phyloP scores from a whole-genome alignment of 2,329 filamentous ascomycete species.

The Colletotrichum endophyticum region DNA sequence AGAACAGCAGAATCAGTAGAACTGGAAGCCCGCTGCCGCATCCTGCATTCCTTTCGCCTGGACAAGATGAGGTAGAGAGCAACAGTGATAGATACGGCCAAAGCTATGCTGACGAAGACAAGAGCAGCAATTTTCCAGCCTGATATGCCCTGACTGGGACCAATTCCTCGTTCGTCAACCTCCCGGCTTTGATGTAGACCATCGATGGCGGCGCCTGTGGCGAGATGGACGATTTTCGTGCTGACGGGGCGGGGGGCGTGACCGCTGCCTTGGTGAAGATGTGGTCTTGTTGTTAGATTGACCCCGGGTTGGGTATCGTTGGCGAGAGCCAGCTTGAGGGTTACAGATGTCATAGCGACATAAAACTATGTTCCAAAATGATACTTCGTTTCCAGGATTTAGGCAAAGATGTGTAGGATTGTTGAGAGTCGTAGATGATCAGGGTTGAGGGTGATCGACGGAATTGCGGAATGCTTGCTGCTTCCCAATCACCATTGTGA shows the following conservation, averaged over 20 bases:
- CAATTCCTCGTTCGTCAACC: neutral
- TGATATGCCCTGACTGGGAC: neutral
- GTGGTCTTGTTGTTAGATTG: neutral
- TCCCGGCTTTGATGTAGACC: neutral
- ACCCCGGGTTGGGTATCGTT: neutral
- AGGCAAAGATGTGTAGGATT: neutral
- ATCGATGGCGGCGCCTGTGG: neutral
- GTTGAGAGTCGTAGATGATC: neutral
- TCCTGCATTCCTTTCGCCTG: neutral
- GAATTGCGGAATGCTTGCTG: neutral
- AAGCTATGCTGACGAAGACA: neutral
- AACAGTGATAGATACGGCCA: neutral
- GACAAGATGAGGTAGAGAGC: neutral
- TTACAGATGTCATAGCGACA: neutral
- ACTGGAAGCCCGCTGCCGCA: neutral
- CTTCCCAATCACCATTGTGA: neutral
- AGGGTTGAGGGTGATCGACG: accelerated
- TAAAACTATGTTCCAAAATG: neutral
- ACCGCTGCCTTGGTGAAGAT: neutral
- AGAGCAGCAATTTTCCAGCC: neutral
- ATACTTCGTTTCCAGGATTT: neutral
- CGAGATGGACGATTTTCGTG: neutral
- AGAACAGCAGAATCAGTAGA: neutral
- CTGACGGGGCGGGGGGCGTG: neutral
- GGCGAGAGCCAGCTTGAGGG: neutral